Conservation (phyloP, 1,284 basidiomycete species). For the Papiliotrema flavescens region DNA sequence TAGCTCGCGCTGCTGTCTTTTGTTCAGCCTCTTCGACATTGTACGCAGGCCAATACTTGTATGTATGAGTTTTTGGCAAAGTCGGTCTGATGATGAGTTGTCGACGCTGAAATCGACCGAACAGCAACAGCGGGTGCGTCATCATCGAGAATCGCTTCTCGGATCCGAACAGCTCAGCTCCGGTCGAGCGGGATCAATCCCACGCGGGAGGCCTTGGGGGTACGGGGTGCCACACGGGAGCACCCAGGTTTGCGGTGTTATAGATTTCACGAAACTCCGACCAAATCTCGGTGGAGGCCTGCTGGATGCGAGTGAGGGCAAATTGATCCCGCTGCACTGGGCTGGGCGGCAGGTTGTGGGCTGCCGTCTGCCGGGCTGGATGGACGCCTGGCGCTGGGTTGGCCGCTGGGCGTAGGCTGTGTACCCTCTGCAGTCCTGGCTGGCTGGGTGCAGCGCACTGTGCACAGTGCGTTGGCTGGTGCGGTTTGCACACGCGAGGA, state of each 20-base stretch:
- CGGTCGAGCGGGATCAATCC: neutral
- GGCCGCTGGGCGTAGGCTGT: too few species aligned
- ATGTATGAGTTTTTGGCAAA: too few species aligned
- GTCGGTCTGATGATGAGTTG: neutral
- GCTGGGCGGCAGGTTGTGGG: neutral
- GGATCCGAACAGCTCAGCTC: neutral
- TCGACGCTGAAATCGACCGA: neutral
- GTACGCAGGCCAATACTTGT: neutral
- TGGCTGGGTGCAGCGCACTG: neutral
- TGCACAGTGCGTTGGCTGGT: neutral
- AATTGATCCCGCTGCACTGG: neutral
- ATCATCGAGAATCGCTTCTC: neutral
- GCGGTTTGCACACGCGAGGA: too few species aligned
- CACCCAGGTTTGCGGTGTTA: neutral
- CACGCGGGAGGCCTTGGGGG: neutral
- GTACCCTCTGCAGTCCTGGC: too few species aligned
- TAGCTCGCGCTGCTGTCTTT: conserved; percentile 76
- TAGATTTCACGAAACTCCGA: conserved; percentile 4
- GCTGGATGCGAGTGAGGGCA: too few species aligned
- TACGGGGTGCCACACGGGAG: neutral
- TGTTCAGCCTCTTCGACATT: conserved; percentile 59
- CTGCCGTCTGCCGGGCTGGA: too few species aligned
- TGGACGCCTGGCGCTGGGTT: too few species aligned
- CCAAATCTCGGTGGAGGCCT: too few species aligned
- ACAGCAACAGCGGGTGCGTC: neutral